These are phyloP conservation scores for Chlamydomonas asymmetrica DNA, from an alignment of 139 green algal genomes.

Conservation along the genomic window DNA sequence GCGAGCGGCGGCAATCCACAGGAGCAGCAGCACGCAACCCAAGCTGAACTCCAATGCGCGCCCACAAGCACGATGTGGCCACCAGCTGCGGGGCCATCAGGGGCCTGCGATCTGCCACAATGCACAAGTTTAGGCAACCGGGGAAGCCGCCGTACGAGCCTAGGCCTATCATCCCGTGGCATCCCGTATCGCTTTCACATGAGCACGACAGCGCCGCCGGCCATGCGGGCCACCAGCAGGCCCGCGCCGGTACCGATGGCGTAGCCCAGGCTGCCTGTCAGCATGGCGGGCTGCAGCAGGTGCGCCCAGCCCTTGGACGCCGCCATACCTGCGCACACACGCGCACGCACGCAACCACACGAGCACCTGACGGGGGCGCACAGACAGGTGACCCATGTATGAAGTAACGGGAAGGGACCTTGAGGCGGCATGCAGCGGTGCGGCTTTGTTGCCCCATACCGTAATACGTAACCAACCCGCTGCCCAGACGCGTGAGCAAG, in stretches of 20 bases:
- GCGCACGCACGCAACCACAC: neutral
- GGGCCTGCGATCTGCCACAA: too few relatives aligned
- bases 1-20: too few relatives aligned
- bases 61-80: too few relatives aligned
- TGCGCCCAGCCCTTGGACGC: conserved; percentile 57
- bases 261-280: conserved; percentile 63
- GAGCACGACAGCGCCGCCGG: neutral
- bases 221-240: conserved; percentile 1
- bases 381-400: neutral
- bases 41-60: too few relatives aligned
- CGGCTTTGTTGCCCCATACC: neutral
- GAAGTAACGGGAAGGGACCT: neutral
- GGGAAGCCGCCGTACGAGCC: too few relatives aligned
- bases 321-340: conserved; percentile 61
- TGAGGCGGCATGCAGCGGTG: neutral
- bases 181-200: neutral
- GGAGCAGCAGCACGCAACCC: too few relatives aligned
- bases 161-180: neutral
- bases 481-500: neutral
- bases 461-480: neutral
- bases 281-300: conserved; percentile 73
- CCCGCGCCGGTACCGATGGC: conserved; percentile 25
- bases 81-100: too few relatives aligned
- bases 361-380: neutral
- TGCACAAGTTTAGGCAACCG: too few relatives aligned